Base-by-base conservation (phyloP, 129 eudicot species). In the Pittosporum tobira region DNA sequence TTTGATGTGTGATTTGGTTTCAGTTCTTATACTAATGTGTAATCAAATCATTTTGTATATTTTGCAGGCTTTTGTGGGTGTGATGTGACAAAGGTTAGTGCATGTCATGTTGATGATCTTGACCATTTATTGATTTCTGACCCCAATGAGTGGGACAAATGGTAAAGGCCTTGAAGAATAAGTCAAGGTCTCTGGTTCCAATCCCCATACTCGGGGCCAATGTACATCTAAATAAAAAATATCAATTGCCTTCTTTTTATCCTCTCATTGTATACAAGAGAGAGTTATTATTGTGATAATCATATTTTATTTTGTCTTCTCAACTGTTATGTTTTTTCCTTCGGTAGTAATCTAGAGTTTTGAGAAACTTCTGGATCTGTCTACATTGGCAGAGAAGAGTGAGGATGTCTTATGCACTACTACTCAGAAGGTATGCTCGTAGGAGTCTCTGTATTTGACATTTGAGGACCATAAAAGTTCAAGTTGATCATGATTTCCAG, bases 41-140 rank as follows among this genome's bases (percentile, higher is more conserved):
- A 9, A 63, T 59, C 51, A 45, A 24, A 44, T n/a, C 43, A n/a
- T 3, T 29, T 15, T 71, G 19, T 73, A 61, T 53, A 72, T 57
- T 55, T 67, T 79, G 74, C 96, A 88, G 96, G 91, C 64, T 75
- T 74, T 47, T 88, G 96, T 14, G 96, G 96, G 25, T 84, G 81
- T 59, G 80, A 84, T 56, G 62, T 81, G 40, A 73, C 48, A 69
- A 79, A 68, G 85, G 96, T 81, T 61, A 16, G 81, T 47, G 37
- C 36, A 29, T 51, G n/a, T 57, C 12, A 13, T 25, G 31, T 44
- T 47, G 13, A 31, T 11, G 48, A 10, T 38, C 59, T 11, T 22
- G 3, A n/a, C n/a, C 19, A 58, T 36, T 22, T 52, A 21, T 19
- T 10, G 19, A n/a, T 14, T 18, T 15, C 16, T 2, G 7, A 29